Conservation (phyloP, 2,329 filamentous ascomycete species). For the Fusarium domesticum region DNA sequence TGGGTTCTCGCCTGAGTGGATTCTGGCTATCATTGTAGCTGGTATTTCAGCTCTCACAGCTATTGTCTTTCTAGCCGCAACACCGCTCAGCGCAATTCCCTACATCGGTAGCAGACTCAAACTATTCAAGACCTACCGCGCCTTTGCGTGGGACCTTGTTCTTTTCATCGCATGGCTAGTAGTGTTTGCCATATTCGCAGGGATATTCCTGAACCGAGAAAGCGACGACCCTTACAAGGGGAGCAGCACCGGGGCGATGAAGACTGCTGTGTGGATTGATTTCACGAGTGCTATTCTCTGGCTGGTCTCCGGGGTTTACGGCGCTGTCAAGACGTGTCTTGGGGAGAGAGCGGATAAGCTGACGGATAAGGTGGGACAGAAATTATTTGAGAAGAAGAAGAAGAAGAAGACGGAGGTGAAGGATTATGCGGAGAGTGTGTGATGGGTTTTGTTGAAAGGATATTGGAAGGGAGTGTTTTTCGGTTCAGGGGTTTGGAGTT, state of each 20-base stretch:
- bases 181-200: constrained; percentile 69
- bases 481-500: too few relatives aligned
- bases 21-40: constrained; percentile 60
- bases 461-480: background rate
- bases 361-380: constrained; percentile 38
- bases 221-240: constrained; percentile 50
- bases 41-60: constrained; percentile 53
- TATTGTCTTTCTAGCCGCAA: constrained; percentile 39
- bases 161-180: constrained; percentile 57
- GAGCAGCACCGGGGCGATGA: constrained; percentile 53
- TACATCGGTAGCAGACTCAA: constrained; percentile 33
- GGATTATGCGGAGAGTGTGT: constrained; percentile 33
- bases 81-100: constrained; percentile 37
- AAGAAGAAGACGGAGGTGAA: constrained; percentile 30
- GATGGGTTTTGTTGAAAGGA: background rate
- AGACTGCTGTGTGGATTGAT: constrained; percentile 70
- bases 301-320: constrained; percentile 48
- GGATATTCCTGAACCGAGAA: constrained; percentile 62
- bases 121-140: constrained; percentile 40
- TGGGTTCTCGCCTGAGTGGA: constrained; percentile 56
- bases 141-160: constrained; percentile 44
- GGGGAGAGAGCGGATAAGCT: constrained; percentile 40
- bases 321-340: constrained; percentile 39
- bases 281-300: constrained; percentile 65
- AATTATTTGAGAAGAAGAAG: constrained; percentile 39